phyloP scores from a whole-genome alignment of 306 rosid species.

The Rosa multiflora region DNA sequence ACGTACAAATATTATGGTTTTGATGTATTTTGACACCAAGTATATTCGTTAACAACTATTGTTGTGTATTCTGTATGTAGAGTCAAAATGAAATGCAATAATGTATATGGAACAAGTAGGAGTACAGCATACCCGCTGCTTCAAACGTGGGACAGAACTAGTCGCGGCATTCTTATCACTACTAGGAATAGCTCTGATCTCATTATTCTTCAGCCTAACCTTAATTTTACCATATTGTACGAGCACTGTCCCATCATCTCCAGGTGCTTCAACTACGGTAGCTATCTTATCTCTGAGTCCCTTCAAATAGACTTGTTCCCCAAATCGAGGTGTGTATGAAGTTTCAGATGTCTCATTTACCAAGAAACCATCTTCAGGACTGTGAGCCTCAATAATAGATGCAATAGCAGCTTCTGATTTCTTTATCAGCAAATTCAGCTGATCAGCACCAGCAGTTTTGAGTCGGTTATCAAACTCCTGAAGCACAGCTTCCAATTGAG shows the following conservation, averaged over 20 bases:
- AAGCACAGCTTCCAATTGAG: constrained; percentile 60
- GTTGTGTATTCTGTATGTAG: not conserved
- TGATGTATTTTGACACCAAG: not conserved
- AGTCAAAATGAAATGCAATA: not conserved
- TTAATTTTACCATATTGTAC: constrained; percentile 86
- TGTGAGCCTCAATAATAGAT: constrained; percentile 60
- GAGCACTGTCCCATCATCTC: constrained; percentile 58
- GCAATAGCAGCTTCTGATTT: constrained; percentile 72
- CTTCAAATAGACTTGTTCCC: constrained; percentile 70
- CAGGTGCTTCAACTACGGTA: constrained; percentile 65
- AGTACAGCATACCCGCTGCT: constrained; percentile 56
- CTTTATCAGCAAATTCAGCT: constrained; percentile 59
- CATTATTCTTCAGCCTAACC: constrained; percentile 78
- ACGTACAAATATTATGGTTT: not conserved
- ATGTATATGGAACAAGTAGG: not conserved
- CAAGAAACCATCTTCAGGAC: constrained; percentile 37
- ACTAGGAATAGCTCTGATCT: constrained; percentile 50
- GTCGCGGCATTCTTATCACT: constrained; percentile 37
- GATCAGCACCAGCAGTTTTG: constrained; percentile 42
- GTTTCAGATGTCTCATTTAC: constrained; percentile 32
- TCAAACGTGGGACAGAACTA: constrained; percentile 37
- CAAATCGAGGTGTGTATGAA: constrained; percentile 60
- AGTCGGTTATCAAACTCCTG: constrained; percentile 66
- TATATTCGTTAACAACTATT: not conserved
- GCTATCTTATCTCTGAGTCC: constrained; percentile 74